Conservation (phyloP, 345 rosid genomes). For the Pseudoturritis turrita region DNA sequence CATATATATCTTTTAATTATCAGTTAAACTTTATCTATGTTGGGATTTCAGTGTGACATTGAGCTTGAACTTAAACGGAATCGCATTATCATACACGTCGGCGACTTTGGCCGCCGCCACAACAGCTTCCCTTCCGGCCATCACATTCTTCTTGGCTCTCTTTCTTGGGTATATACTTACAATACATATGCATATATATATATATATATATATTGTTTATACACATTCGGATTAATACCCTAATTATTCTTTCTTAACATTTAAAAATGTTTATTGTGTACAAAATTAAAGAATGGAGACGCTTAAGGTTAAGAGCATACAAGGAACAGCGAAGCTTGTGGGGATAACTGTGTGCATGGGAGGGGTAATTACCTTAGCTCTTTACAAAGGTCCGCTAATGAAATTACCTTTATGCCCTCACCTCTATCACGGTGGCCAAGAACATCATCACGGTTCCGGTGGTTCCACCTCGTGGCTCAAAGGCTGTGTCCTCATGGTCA, state of each 20-base stretch:
- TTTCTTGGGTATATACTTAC: conserved; percentile 46
- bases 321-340: conserved; percentile 64
- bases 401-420: conserved; percentile 39
- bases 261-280: background rate
- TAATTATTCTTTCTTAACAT: background rate
- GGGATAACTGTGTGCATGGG: conserved; percentile 64
- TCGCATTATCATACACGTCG: conserved; percentile 69
- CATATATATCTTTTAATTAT: background rate
- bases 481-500: conserved; percentile 81
- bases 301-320: conserved; percentile 44
- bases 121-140: conserved; percentile 77
- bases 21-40: background rate
- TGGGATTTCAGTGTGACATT: conserved; percentile 48
- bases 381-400: conserved; percentile 72
- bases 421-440: conserved; percentile 25
- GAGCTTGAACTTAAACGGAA: conserved; percentile 57
- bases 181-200: background rate
- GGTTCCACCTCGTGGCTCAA: conserved; percentile 60
- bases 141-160: conserved; percentile 88
- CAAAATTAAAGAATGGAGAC: conserved; percentile 51
- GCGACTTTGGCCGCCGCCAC: conserved; percentile 87
- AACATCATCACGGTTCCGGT: conserved; percentile 34
- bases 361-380: conserved; percentile 62
- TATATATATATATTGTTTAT: too few relatives aligned
- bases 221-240: background rate